A percentile compares a stretch with the other conserved stretches of the same genome.
These are phyloP conservation scores for Fonsecaea pedrosoi DNA, from an alignment of 2,329 filamentous ascomycete species.

Conservation along the genomic window DNA sequence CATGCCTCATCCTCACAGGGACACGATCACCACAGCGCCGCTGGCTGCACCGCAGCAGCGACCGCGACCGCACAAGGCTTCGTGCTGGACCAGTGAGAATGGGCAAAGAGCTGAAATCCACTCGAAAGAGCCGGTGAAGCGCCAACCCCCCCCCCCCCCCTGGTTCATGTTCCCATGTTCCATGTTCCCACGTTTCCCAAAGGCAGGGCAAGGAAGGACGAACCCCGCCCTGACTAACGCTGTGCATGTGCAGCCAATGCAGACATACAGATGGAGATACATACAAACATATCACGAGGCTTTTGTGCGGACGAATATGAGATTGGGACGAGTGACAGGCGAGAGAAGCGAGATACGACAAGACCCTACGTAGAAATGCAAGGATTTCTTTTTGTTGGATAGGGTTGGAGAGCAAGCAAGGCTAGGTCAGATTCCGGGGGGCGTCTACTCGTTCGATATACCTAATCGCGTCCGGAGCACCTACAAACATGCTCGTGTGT, in stretches of 20 bases:
- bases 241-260: neutral
- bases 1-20: neutral
- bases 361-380: too few species aligned
- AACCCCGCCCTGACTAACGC: conserved; percentile 13
- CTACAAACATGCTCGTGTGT: too few species aligned
- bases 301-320: neutral
- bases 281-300: neutral
- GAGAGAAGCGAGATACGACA: too few species aligned
- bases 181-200: neutral
- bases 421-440: conserved; percentile 8
- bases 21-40: too few species aligned
- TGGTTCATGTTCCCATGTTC: neutral
- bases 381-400: neutral
- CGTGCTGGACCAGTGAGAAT: neutral
- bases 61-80: neutral
- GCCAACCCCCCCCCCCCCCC: too few species aligned
- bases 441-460: neutral
- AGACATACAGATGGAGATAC: too few species aligned
- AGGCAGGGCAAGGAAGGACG: too few species aligned
- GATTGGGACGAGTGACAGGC: neutral
- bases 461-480: too few species aligned
- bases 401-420: neutral
- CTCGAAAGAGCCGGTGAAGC: neutral
- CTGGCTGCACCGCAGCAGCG: too few species aligned
- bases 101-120: neutral